Percentiles rank a stretch among this genome's conserved stretches.
Evolutionary conservation across 495 filamentous ascomycete species (phyloP).

Genomic region (Hamigera avellanea): DNA sequence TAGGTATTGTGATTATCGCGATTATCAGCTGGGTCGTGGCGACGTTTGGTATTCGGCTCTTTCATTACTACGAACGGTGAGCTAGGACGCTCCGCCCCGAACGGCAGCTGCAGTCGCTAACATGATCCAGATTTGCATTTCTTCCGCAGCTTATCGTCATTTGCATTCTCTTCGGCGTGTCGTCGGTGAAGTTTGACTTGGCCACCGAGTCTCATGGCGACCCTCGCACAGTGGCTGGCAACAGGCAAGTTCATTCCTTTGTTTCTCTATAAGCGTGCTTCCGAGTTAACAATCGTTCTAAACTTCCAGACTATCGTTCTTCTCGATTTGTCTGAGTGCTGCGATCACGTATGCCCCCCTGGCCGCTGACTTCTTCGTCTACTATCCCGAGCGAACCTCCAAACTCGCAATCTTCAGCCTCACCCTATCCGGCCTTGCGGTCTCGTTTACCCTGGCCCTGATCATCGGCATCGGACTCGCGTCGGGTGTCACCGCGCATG

Average conservation of each 20-base stretch:
- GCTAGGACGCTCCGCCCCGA: background rate
- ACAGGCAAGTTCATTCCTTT: slow-evolving; percentile 51
- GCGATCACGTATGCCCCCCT: slow-evolving; percentile 51
- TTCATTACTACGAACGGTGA: slow-evolving; percentile 47
- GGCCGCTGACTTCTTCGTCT: slow-evolving; percentile 44
- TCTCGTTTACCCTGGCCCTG: slow-evolving; percentile 42
- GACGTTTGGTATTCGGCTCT: slow-evolving; percentile 55
- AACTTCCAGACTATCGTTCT: slow-evolving; percentile 48
- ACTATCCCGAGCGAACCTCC: slow-evolving; percentile 41
- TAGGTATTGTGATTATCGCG: slow-evolving; percentile 51
- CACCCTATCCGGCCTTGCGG: slow-evolving; percentile 32
- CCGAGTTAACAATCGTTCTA: no score
- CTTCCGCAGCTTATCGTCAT: slow-evolving; percentile 49
- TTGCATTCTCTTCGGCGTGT: slow-evolving; percentile 47
- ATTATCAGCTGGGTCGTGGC: slow-evolving; percentile 48
- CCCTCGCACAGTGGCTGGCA: slow-evolving; percentile 30
- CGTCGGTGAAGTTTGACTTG: slow-evolving; percentile 46
- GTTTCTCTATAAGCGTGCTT: slow-evolving; percentile 38
- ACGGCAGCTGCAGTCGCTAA: background rate
- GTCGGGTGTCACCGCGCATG: slow-evolving; percentile 39
- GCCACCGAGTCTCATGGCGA: slow-evolving; percentile 18
- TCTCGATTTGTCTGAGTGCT: slow-evolving; percentile 52
- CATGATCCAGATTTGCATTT: slow-evolving; percentile 27
- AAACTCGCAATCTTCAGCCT: slow-evolving; percentile 25
- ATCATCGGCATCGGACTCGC: slow-evolving; percentile 55